Percentiles rank a stretch among this genome's conserved stretches.
These are phyloP conservation scores for Anthostomella pinea DNA, from an alignment of 2,329 filamentous ascomycete species.

Conservation along the genomic window DNA sequence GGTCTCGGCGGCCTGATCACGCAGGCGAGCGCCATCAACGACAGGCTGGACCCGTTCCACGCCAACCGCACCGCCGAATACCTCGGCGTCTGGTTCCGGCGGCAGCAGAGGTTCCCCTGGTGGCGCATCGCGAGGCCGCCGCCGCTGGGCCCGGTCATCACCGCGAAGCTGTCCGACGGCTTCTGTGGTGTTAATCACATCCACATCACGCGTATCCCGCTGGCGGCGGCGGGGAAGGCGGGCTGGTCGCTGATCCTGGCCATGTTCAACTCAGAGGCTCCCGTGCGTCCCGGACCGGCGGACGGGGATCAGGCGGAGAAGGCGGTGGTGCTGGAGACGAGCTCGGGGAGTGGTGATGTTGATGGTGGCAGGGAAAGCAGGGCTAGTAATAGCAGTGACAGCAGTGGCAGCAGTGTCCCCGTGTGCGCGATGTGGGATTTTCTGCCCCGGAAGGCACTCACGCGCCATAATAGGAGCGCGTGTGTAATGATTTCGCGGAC, in stretches of 20 bases:
- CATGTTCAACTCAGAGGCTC: conserved; percentile 22
- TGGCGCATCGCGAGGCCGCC: conserved; percentile 24
- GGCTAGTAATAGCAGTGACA: neutral
- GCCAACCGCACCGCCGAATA: conserved; percentile 23
- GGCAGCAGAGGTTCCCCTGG: conserved; percentile 21
- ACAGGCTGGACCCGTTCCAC: conserved; percentile 35
- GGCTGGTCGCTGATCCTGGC: conserved; percentile 26
- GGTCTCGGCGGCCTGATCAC: conserved; percentile 32
- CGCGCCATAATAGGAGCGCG: conserved; percentile 17
- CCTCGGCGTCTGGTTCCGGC: conserved; percentile 27
- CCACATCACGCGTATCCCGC: conserved; percentile 24
- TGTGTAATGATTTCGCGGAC: conserved; percentile 24
- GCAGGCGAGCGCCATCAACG: conserved; percentile 44
- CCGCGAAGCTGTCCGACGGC: conserved; percentile 21
- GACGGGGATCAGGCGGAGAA: neutral
- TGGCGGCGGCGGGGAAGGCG: conserved; percentile 20
- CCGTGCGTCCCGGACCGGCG: conserved; percentile 2
- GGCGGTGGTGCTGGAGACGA: conserved; percentile 7
- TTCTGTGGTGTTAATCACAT: conserved; percentile 27
- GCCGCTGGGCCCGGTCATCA: conserved; percentile 25
- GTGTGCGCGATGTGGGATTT: conserved; percentile 1
- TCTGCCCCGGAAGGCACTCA: conserved; percentile 13
- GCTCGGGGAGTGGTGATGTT: too few relatives aligned
- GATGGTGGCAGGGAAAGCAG: too few relatives aligned
- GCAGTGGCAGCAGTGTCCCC: neutral